Conservation (phyloP, 2,329 filamentous ascomycete genomes). For the Alternaria brassicicola region DNA sequence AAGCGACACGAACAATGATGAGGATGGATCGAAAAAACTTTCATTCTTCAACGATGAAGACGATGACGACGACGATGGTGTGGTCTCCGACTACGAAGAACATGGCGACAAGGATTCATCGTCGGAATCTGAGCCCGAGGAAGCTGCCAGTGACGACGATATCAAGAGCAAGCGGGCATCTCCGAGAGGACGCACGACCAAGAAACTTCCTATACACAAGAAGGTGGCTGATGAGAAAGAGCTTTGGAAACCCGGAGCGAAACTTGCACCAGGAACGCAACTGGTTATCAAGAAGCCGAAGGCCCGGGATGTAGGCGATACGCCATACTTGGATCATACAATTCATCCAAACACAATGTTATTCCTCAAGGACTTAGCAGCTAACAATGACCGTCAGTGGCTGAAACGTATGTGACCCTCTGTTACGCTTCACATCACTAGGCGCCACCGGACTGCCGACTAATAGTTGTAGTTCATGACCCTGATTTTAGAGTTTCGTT, state of each 20-base stretch:
- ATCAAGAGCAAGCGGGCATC: constrained; percentile 33
- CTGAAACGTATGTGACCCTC: constrained; percentile 60
- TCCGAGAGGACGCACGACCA: constrained; percentile 25
- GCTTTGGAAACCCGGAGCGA: constrained; percentile 63
- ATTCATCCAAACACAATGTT: constrained; percentile 69
- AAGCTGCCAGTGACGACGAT: constrained; percentile 39
- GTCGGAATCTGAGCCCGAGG: constrained; percentile 43
- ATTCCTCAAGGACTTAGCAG: constrained; percentile 64
- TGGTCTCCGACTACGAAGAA: constrained; percentile 52
- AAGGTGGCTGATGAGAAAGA: constrained; percentile 52
- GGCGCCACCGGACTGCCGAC: neutral
- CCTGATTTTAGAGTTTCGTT: constrained; percentile 77
- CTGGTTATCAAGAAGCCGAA: constrained; percentile 68
- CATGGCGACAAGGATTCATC: constrained; percentile 40
- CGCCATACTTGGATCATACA: constrained; percentile 61
- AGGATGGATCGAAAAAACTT: constrained; percentile 24
- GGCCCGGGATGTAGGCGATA: constrained; percentile 64
- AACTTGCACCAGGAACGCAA: constrained; percentile 64
- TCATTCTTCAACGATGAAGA: constrained; percentile 35
- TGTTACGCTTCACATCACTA: neutral
- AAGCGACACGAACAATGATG: constrained; percentile 25
- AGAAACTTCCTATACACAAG: constrained; percentile 29
- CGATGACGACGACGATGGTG: constrained; percentile 38
- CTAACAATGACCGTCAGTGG: constrained; percentile 68
- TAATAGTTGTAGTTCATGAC: constrained; percentile 68